Evolutionary conservation across 345 rosid species (phyloP).

Genomic region (Pistacia vera): DNA sequence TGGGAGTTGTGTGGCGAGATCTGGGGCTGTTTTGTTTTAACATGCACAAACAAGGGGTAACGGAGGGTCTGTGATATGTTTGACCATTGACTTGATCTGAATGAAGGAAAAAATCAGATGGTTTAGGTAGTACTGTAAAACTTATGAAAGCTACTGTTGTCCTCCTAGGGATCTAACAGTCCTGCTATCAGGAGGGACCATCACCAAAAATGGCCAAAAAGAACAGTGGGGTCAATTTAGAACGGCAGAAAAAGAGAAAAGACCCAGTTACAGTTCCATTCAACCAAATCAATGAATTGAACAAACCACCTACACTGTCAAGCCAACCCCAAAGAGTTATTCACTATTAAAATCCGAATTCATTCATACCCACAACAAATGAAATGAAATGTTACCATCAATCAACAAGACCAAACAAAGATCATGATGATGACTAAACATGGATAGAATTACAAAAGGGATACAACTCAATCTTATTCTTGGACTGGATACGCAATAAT

Average conservation of each 20-base stretch:
- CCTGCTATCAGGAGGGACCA: not conserved
- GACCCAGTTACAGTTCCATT: too few relatives aligned
- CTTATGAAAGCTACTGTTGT: not conserved
- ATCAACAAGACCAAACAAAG: too few relatives aligned
- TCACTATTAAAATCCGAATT: too few relatives aligned
- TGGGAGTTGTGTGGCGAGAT: slow-evolving; percentile 29
- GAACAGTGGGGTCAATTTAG: not conserved
- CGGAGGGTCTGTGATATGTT: slow-evolving; percentile 14
- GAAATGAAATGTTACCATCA: too few relatives aligned
- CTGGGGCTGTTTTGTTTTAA: slow-evolving; percentile 29
- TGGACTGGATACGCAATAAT: too few relatives aligned
- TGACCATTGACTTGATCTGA: slow-evolving; percentile 53
- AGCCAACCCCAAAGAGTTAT: too few relatives aligned
- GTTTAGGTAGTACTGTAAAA: slow-evolving; percentile 4
- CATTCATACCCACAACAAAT: too few relatives aligned
- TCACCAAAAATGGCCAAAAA: slow-evolving; percentile 6
- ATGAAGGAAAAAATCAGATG: slow-evolving; percentile 6
- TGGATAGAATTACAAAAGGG: too few relatives aligned
- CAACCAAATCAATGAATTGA: too few relatives aligned
- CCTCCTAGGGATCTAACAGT: not conserved
- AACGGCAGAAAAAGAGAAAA: not conserved
- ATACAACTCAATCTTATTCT: too few relatives aligned
- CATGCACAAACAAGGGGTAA: slow-evolving; percentile 33
- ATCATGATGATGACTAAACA: too few relatives aligned
- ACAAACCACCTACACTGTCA: too few relatives aligned